Evolutionary conservation across 768 basidiomycete species (phyloP).

Genomic region (Boletus bicolor): DNA sequence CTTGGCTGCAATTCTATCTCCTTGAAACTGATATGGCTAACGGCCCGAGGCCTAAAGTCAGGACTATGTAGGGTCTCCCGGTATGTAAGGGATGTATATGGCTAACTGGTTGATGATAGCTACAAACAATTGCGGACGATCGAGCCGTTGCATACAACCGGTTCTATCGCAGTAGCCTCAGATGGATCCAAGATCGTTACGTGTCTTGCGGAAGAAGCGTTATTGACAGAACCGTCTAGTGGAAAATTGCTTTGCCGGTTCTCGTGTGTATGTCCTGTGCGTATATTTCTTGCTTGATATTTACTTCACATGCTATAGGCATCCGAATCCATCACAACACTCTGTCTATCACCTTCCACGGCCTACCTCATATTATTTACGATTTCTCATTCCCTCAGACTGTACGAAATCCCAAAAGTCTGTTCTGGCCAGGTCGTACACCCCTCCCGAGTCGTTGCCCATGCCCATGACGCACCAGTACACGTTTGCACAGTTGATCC

Average conservation of each 20-base stretch:
- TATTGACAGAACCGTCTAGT: slow-evolving; percentile 75
- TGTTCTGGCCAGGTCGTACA: slow-evolving; percentile 49
- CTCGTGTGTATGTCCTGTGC: slow-evolving; percentile 60
- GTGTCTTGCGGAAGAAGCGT: slow-evolving; percentile 80
- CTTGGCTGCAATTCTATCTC: too few relatives aligned
- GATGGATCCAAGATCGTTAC: slow-evolving; percentile 83
- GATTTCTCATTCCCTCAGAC: slow-evolving; percentile 72
- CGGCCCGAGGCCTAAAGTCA: slow-evolving; percentile 43
- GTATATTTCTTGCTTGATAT: neutral
- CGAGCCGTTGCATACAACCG: slow-evolving; percentile 82
- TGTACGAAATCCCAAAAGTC: slow-evolving; percentile 72
- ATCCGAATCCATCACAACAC: slow-evolving; percentile 76
- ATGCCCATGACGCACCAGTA: slow-evolving; percentile 91
- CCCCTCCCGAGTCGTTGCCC: slow-evolving; percentile 72
- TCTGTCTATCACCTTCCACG: slow-evolving; percentile 76
- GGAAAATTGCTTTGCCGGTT: slow-evolving; percentile 80
- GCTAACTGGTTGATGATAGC: slow-evolving; percentile 37
- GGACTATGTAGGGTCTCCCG: slow-evolving; percentile 32
- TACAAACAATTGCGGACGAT: slow-evolving; percentile 75
- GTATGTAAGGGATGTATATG: neutral
- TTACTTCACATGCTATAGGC: slow-evolving; percentile 52
- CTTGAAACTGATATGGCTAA: slow-evolving; percentile 14
- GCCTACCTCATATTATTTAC: slow-evolving; percentile 79
- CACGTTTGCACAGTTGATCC: slow-evolving; percentile 85
- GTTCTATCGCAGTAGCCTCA: slow-evolving; percentile 73